These are phyloP conservation scores for Hermanozyma aechmeae DNA, from an alignment of 805 yeast species.

Conservation along the genomic window DNA sequence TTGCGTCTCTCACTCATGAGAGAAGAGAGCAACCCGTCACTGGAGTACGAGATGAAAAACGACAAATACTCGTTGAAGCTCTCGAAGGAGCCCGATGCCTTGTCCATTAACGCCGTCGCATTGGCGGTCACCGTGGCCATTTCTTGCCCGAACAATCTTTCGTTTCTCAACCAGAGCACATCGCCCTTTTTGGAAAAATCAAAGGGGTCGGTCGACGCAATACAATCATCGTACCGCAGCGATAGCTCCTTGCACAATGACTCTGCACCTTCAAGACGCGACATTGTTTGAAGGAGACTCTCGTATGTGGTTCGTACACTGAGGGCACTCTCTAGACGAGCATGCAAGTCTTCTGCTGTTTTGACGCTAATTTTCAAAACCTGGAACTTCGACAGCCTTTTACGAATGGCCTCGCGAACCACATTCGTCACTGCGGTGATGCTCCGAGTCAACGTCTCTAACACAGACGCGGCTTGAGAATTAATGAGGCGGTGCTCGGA, in stretches of 20 bases:
- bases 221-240: slow-evolving; percentile 19
- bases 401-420: slow-evolving; percentile 68
- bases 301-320: slow-evolving; percentile 47
- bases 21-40: too few relatives aligned
- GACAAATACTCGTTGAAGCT: too few relatives aligned
- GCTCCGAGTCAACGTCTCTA: too few relatives aligned
- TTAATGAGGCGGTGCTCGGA: neutral
- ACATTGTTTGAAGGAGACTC: slow-evolving; percentile 31
- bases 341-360: slow-evolving; percentile 21
- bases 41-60: too few relatives aligned
- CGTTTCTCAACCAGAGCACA: slow-evolving; percentile 19
- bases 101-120: too few relatives aligned
- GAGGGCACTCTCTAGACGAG: slow-evolving; percentile 33
- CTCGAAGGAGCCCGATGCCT: too few relatives aligned
- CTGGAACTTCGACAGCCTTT: slow-evolving; percentile 61
- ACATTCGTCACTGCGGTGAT: slow-evolving; percentile 54
- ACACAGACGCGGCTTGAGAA: too few relatives aligned
- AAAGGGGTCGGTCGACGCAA: slow-evolving; percentile 18
- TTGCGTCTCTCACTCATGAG: slow-evolving; percentile 29
- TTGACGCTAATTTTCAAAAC: slow-evolving; percentile 51
- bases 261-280: slow-evolving; percentile 9
- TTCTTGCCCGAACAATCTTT: slow-evolving; percentile 15
- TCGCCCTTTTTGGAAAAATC: slow-evolving; percentile 25
- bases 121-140: slow-evolving; percentile 14
- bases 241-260: slow-evolving; percentile 10